phyloP scores from a whole-genome alignment of 2,329 filamentous ascomycete genomes.

The Aspergillus fumigatiaffinis region DNA sequence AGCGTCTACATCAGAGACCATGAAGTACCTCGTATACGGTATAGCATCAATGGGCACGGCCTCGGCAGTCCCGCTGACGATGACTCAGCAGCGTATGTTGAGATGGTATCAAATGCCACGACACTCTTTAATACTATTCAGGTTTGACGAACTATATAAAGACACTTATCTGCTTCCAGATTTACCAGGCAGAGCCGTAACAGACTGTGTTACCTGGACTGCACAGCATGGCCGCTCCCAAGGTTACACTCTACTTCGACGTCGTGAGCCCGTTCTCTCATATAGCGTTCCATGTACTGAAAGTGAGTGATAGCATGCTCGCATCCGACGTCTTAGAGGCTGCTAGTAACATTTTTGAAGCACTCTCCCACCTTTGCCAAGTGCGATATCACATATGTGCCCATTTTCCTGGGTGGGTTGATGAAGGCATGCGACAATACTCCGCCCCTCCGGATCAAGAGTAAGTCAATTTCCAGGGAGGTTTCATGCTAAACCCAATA shows the following conservation, averaged over 20 bases:
- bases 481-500: neutral
- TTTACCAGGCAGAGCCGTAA: neutral
- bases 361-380: slow-evolving; percentile 53
- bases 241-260: slow-evolving; percentile 57
- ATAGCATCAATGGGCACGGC: neutral
- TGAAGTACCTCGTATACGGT: neutral
- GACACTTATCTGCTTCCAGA: neutral
- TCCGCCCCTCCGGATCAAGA: slow-evolving; percentile 54
- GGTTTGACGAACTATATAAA: neutral
- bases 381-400: slow-evolving; percentile 54
- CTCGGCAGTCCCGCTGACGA: neutral
- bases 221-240: slow-evolving; percentile 42
- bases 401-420: slow-evolving; percentile 57
- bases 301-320: slow-evolving; percentile 36
- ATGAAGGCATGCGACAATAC: slow-evolving; percentile 55
- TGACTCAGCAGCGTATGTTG: neutral
- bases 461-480: slow-evolving; percentile 29
- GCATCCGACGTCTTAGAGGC: slow-evolving; percentile 2
- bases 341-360: slow-evolving; percentile 29
- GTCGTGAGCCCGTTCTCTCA: slow-evolving; percentile 60
- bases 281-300: slow-evolving; percentile 54
- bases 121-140: neutral
- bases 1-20: neutral
- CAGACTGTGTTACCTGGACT: neutral
- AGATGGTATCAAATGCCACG: neutral